These are phyloP conservation scores for Suillus lakei DNA, from an alignment of 768 basidiomycete genomes.

Conservation along the genomic window DNA sequence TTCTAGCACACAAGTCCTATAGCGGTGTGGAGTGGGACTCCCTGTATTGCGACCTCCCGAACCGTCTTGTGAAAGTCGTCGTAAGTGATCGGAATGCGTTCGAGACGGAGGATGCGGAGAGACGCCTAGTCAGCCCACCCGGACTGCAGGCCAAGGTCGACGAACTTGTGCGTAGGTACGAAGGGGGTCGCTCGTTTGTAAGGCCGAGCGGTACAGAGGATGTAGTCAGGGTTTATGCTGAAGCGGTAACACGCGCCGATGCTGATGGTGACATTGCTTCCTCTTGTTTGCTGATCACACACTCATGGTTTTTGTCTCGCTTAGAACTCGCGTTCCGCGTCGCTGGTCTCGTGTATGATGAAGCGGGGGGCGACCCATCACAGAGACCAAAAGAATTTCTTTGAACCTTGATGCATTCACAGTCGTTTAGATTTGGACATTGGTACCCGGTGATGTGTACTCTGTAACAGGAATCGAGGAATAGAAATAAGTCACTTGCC, in stretches of 20 bases:
- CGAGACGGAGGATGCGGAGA: slow-evolving; percentile 92
- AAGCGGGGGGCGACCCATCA: slow-evolving; percentile 77
- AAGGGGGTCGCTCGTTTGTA: slow-evolving; percentile 90
- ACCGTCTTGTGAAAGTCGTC: slow-evolving; percentile 91
- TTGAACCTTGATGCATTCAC: slow-evolving; percentile 35
- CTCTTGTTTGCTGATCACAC: background rate
- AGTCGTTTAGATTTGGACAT: background rate
- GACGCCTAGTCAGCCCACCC: slow-evolving; percentile 78
- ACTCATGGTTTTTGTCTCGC: slow-evolving; percentile 10
- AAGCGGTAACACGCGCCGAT: slow-evolving; percentile 73
- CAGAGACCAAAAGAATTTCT: slow-evolving; percentile 82
- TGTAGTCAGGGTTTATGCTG: slow-evolving; percentile 96
- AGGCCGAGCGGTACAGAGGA: slow-evolving; percentile 98
- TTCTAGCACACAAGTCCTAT: slow-evolving; percentile 89
- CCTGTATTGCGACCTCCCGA: slow-evolving; percentile 91
- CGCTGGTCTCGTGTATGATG: slow-evolving; percentile 84
- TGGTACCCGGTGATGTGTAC: slow-evolving; percentile 1
- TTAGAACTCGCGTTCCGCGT: slow-evolving; percentile 86
- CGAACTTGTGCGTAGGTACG: slow-evolving; percentile 75
- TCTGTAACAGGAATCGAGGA: background rate
- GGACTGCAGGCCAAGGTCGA: slow-evolving; percentile 86
- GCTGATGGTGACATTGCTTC: slow-evolving; percentile 69
- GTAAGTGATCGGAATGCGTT: slow-evolving; percentile 84
- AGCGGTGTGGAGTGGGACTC: slow-evolving; percentile 89
- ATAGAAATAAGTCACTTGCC: background rate